These are phyloP conservation scores for Penicillium steckii DNA, from an alignment of 495 filamentous ascomycete genomes.

Conservation along the genomic window DNA sequence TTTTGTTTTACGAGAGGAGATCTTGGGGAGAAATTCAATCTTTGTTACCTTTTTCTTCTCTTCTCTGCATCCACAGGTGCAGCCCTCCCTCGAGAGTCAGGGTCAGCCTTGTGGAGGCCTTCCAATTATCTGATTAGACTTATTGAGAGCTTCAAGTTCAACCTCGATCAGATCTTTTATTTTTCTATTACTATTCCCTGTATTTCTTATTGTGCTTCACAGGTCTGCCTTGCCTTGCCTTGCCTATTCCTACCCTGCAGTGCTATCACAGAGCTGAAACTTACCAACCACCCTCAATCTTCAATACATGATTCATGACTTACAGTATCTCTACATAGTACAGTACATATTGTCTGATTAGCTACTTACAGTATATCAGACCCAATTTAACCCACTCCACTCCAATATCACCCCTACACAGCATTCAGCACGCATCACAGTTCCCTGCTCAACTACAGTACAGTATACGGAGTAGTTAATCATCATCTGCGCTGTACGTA, in stretches of 20 bases:
- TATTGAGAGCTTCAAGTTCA: not conserved
- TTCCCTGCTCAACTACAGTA: no score
- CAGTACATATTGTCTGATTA: no score
- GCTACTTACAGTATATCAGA: no score
- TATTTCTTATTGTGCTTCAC: no score
- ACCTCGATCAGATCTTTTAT: not conserved
- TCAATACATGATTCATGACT: not conserved
- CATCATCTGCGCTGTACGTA: no score
- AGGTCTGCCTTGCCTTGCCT: no score
- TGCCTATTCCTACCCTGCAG: no score
- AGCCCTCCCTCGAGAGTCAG: constrained; percentile 1
- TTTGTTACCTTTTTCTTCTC: constrained; percentile 31
- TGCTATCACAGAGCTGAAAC: no score
- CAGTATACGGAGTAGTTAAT: no score
- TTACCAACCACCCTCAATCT: not conserved
- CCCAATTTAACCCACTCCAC: no score
- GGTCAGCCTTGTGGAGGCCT: not conserved
- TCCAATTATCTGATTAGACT: not conserved
- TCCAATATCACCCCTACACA: not conserved
- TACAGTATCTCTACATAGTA: not conserved
- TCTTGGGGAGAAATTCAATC: constrained; percentile 25
- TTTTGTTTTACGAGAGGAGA: constrained; percentile 31
- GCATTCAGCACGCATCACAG: no score
- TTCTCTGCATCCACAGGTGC: not conserved
- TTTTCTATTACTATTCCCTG: not conserved